phyloP scores from a whole-genome alignment of 148 eudicot genomes.

The Beta vulgaris region DNA sequence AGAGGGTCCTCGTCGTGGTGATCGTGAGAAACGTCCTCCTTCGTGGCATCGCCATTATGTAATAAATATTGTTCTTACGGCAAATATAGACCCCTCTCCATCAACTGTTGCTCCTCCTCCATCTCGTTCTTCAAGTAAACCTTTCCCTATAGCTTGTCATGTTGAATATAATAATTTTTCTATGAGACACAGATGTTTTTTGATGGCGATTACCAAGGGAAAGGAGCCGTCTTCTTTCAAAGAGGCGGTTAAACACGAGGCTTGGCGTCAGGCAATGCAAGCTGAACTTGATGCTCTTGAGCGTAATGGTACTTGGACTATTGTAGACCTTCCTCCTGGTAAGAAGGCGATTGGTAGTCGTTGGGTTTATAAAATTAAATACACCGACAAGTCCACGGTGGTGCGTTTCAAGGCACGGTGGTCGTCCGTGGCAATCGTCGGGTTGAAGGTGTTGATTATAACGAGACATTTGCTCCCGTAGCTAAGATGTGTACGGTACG shows the following conservation, averaged over 20 bases:
- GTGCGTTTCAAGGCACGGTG: too few species aligned
- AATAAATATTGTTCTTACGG: background rate
- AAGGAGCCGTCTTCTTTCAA: background rate
- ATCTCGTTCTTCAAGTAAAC: background rate
- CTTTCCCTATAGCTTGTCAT: background rate
- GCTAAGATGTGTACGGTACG: background rate
- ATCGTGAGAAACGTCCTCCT: too few species aligned
- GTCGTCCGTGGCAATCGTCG: background rate
- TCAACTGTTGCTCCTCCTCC: background rate
- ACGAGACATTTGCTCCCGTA: background rate
- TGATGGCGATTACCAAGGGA: background rate
- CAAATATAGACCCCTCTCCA: background rate
- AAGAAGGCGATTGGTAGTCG: background rate
- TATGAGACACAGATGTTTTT: background rate
- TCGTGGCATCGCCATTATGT: too few species aligned
- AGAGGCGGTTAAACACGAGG: background rate
- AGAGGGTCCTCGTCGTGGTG: too few species aligned
- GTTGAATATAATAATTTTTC: background rate
- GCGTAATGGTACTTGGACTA: background rate
- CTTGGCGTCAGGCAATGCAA: background rate
- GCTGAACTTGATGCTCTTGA: background rate
- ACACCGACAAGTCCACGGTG: background rate
- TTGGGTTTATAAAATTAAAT: background rate
- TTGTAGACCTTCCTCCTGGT: background rate
- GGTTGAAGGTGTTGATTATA: background rate